Percentiles rank a stretch among this genome's conserved stretches.
These are phyloP conservation scores for Laetiporus sulphureus DNA, from an alignment of 1,284 basidiomycete genomes.

Conservation along the genomic window DNA sequence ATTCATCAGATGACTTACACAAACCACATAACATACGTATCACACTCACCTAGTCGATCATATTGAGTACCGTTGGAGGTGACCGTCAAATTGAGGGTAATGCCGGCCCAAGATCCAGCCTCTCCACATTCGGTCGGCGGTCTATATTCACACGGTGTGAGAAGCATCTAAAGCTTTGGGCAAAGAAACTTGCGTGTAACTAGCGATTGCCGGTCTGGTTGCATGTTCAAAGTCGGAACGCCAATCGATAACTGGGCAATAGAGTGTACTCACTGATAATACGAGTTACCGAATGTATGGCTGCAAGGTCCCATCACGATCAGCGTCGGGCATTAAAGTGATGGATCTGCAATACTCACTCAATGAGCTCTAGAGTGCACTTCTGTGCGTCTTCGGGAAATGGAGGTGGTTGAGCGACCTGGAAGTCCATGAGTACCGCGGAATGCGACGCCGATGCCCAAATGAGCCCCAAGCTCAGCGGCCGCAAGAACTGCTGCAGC, in stretches of 20 bases:
- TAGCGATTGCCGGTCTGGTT: constrained; percentile 55
- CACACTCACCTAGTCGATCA: constrained; percentile 46
- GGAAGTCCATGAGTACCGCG: constrained; percentile 58
- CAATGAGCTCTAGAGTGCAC: constrained; percentile 58
- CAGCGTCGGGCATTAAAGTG: neutral
- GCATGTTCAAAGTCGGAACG: constrained; percentile 1
- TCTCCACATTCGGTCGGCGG: constrained; percentile 70
- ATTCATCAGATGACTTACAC: neutral
- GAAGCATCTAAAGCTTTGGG: too few relatives aligned
- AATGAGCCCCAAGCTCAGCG: constrained; percentile 13
- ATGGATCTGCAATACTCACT: constrained; percentile 37
- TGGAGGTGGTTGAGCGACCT: constrained; percentile 64
- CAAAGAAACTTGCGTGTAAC: constrained; percentile 52
- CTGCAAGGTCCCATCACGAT: constrained; percentile 29
- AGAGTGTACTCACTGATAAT: constrained; percentile 43
- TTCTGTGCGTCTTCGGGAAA: constrained; percentile 50
- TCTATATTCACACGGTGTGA: too few relatives aligned
- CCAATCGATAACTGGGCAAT: constrained; percentile 2
- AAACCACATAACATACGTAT: neutral
- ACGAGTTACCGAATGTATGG: constrained; percentile 68
- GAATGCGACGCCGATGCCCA: constrained; percentile 21
- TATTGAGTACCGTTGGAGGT: constrained; percentile 75
- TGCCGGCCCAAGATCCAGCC: constrained; percentile 66
- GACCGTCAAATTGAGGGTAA: constrained; percentile 71
- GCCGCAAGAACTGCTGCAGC: constrained; percentile 9